Percentiles rank a stretch among this genome's conserved stretches.
Conservation (phyloP, 1,284 basidiomycete genomes). For the Vanrija sp. region DNA sequence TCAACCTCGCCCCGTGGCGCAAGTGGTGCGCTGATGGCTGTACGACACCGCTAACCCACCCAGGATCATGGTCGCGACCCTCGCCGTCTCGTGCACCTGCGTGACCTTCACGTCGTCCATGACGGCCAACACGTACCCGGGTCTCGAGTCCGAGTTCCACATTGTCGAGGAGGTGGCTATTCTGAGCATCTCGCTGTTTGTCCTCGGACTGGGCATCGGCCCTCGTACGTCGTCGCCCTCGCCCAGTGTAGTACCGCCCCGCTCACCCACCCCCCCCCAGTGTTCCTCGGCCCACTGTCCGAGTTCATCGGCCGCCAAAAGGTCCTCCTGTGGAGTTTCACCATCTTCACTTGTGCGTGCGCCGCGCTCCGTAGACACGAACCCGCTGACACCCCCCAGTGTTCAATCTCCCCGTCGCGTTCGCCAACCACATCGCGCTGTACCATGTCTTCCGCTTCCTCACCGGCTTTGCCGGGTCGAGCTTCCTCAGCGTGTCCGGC, state of each 20-base stretch:
- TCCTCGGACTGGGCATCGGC: conserved; percentile 55
- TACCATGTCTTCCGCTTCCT: conserved; percentile 68
- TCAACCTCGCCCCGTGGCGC: conserved; percentile 31
- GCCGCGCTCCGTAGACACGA: conserved; percentile 4
- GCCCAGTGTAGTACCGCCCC: neutral
- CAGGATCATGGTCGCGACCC: conserved; percentile 30
- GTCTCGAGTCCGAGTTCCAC: conserved; percentile 59
- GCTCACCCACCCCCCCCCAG: conserved; percentile 9
- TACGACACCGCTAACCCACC: neutral
- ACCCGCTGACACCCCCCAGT: conserved; percentile 45
- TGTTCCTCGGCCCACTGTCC: conserved; percentile 58
- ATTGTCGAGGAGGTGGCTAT: conserved; percentile 66
- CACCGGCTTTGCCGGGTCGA: conserved; percentile 62
- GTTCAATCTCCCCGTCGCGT: conserved; percentile 64
- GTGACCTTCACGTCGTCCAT: conserved; percentile 69
- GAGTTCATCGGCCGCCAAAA: conserved; percentile 57
- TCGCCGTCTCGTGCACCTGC: conserved; percentile 50
- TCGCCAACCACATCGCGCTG: conserved; percentile 50
- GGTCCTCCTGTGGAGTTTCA: conserved; percentile 30
- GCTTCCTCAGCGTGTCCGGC: conserved; percentile 75
- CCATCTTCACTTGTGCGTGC: conserved; percentile 24
- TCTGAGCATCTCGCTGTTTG: conserved; percentile 66
- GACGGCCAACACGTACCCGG: conserved; percentile 64
- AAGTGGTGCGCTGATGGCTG: conserved; percentile 33
- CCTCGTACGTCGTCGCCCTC: conserved; percentile 40